A percentile compares a stretch with the other conserved stretches of the same genome.
Evolutionary conservation across 2,329 filamentous ascomycete species (phyloP).

Genomic region (Mycocentrospora acerina): DNA sequence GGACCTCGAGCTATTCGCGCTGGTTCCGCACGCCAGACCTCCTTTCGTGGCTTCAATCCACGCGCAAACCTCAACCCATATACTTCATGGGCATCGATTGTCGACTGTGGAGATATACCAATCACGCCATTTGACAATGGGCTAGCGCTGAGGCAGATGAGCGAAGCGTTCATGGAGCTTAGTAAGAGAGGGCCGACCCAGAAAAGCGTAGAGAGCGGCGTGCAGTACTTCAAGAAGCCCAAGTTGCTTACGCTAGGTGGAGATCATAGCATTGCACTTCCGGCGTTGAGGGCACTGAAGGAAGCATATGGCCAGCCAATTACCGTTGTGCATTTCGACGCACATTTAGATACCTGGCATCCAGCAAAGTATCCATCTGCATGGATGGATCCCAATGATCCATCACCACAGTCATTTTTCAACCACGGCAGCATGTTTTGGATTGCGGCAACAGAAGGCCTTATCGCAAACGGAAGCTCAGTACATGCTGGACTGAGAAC

Average conservation of each 20-base stretch:
- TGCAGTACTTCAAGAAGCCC: conserved; percentile 46
- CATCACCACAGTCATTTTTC: conserved; percentile 69
- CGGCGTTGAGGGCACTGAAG: conserved; percentile 53
- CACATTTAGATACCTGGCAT: conserved; percentile 83
- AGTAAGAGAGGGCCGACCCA: conserved; percentile 47
- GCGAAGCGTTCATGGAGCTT: conserved; percentile 73
- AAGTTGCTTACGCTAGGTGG: conserved; percentile 53
- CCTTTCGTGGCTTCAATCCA: conserved; percentile 79
- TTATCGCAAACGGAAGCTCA: conserved; percentile 71
- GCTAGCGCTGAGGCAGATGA: conserved; percentile 81
- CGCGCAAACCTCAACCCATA: conserved; percentile 84
- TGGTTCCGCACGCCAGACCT: conserved; percentile 77
- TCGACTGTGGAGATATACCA: conserved; percentile 91
- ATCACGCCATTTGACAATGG: conserved; percentile 84
- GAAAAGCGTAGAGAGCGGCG: conserved; percentile 39
- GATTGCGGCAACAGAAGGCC: conserved; percentile 77
- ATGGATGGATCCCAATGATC: conserved; percentile 60
- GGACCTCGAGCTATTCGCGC: conserved; percentile 85
- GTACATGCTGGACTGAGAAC: conserved; percentile 85
- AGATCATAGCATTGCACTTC: conserved; percentile 54
- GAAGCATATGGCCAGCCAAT: conserved; percentile 48
- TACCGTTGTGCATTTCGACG: conserved; percentile 55
- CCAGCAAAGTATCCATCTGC: conserved; percentile 75
- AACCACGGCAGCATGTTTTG: conserved; percentile 93
- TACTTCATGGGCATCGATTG: conserved; percentile 71